Evolutionary conservation across 768 basidiomycete genomes (phyloP), one percentile per base, ranked within the genome.

Genomic region (Boletus bicolor): DNA sequence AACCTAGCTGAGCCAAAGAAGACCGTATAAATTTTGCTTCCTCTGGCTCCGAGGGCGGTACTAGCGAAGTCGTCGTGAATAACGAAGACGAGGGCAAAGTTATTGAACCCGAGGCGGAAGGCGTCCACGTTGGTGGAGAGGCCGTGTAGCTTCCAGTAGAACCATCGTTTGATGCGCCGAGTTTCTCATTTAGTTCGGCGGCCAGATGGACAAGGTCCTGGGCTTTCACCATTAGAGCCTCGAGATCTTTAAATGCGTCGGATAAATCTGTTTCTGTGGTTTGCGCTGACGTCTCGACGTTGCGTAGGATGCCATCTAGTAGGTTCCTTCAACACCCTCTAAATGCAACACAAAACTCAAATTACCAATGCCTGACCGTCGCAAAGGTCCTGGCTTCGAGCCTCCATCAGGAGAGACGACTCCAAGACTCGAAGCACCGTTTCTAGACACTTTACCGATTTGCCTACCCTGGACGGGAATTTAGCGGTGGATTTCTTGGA

Each of bases 181-280:
- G 77, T 58, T 84, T 89, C 54, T 90, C 84, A 65, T 92, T 94
- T 58, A 98, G 81, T 37, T 95, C 88, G 49, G 86, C 87, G 3
- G 96, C 94, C 24, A 98, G 79, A 32, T 82, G 82, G 54, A 95
- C 94, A 86, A 98, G 96, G 62, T 95, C 93, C 60, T 84, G 87
- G 1, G 94, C 93, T 67, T 95, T 91, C 46, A 87, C 77, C 89
- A 91, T 94, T 44, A 98, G 73, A 0, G 87, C 88, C 67, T 98
- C 93, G 35, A 98, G 80, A 65, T 98, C 97, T 60, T 84, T 78
- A 34, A 98, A 77, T 0, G 93, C 90, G 59, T 86, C 83, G 26
- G 79, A 78, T 74, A 98, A 82, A 59, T 85, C 78, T 8, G 79
- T 80, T 44, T 85, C 80, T 15, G 84, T 77, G 5, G 78, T 80